Evolutionary conservation across 495 filamentous ascomycete species (phyloP).

Genomic region (Xeromyces bisporus): DNA sequence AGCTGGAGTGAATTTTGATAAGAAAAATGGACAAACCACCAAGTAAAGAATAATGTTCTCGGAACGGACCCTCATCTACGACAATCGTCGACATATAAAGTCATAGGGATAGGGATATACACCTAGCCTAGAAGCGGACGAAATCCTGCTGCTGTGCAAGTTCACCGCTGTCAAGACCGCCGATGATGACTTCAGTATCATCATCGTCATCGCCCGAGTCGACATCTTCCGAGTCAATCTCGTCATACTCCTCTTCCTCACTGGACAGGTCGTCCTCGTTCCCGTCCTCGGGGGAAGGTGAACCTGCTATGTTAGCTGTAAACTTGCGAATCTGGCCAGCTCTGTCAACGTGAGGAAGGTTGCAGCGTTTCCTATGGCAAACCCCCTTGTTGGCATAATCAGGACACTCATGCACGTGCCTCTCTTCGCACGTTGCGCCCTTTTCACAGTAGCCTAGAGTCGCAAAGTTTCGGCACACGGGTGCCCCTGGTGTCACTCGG

Average conservation of each 20-base stretch:
- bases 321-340: constrained; percentile 54
- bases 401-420: constrained; percentile 82
- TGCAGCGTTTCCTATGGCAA: constrained; percentile 72
- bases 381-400: constrained; percentile 82
- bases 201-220: constrained; percentile 80
- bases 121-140: constrained; percentile 33
- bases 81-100: background rate
- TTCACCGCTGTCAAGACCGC: constrained; percentile 31
- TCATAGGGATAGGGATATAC: background rate
- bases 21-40: too few species aligned
- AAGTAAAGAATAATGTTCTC: too few species aligned
- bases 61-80: background rate
- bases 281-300: constrained; percentile 20
- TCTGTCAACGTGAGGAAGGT: constrained; percentile 73
- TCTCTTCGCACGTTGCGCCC: constrained; percentile 59
- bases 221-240: constrained; percentile 68
- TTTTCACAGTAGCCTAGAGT: constrained; percentile 81
- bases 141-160: constrained; percentile 53
- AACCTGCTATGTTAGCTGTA: constrained; percentile 24
- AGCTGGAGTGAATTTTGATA: background rate
- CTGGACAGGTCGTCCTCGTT: constrained; percentile 67
- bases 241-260: constrained; percentile 62
- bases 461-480: constrained; percentile 72
- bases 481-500: constrained; percentile 61
- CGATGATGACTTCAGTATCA: constrained; percentile 24